Percentiles rank a stretch among this genome's conserved stretches.
Conservation (phyloP, 306 rosid species). For the Phaseolus lunatus region DNA sequence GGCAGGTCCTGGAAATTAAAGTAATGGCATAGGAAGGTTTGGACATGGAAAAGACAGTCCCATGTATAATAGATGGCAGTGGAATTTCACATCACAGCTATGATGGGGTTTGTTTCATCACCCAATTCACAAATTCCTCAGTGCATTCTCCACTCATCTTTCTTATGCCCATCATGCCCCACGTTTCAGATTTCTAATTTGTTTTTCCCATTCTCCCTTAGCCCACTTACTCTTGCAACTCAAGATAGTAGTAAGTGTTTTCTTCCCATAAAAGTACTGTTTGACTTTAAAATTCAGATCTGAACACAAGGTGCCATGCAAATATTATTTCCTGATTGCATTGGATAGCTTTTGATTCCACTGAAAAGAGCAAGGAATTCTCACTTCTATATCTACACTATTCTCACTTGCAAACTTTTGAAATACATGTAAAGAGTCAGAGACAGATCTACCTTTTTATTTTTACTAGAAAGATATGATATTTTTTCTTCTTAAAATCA, state of each 20-base stretch:
- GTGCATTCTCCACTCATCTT: slow-evolving; percentile 48
- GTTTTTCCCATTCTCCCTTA: slow-evolving; percentile 28
- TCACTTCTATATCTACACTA: neutral
- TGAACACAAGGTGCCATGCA: no score
- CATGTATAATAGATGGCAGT: slow-evolving; percentile 34
- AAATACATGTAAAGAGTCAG: no score
- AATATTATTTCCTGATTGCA: no score
- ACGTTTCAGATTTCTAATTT: neutral
- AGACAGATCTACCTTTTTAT: no score
- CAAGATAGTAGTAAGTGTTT: slow-evolving; percentile 6
- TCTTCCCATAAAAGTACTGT: neutral
- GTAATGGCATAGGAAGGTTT: slow-evolving; percentile 29
- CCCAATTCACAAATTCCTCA: slow-evolving; percentile 36
- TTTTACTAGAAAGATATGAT: no score
- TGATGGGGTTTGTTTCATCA: slow-evolving; percentile 37
- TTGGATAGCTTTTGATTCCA: neutral
- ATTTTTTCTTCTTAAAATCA: no score
- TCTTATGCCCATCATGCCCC: slow-evolving; percentile 43
- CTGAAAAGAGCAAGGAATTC: slow-evolving; percentile 1
- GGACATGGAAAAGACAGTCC: slow-evolving; percentile 34
- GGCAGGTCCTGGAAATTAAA: slow-evolving; percentile 40
- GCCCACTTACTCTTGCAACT: slow-evolving; percentile 36
- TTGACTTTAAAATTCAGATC: slow-evolving; percentile 30
- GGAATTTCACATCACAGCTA: slow-evolving; percentile 46
- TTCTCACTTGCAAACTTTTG: no score